Conservation (phyloP, 2,329 filamentous ascomycete species). For the Xylaria sp. region DNA sequence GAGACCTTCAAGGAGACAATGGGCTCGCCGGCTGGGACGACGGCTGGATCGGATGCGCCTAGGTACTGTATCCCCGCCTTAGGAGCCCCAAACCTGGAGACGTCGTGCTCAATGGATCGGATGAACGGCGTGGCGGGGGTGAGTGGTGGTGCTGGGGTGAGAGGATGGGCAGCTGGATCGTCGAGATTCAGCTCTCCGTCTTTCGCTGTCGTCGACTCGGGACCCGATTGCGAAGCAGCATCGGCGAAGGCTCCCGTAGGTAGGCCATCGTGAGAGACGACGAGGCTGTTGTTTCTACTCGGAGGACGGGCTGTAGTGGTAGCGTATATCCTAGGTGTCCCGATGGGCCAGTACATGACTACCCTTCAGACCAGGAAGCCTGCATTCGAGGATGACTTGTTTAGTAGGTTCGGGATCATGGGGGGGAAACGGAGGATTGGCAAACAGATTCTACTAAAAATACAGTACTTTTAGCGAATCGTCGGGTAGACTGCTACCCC, state of each 20-base stretch:
- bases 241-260: conserved; percentile 52
- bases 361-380: conserved; percentile 49
- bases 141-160: conserved; percentile 55
- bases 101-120: conserved; percentile 68
- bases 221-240: conserved; percentile 47
- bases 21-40: conserved; percentile 64
- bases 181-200: conserved; percentile 44
- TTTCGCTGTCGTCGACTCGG: conserved; percentile 42
- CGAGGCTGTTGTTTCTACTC: conserved; percentile 59
- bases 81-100: conserved; percentile 51
- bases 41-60: conserved; percentile 50
- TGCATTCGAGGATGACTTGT: conserved; percentile 45
- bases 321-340: conserved; percentile 84
- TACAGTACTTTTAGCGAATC: conserved; percentile 23
- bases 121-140: conserved; percentile 69
- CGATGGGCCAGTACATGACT: conserved; percentile 90
- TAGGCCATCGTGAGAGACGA: conserved; percentile 72
- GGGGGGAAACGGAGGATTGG: not conserved
- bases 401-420: conserved; percentile 20
- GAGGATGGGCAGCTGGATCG: conserved; percentile 51
- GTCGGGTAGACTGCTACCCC: conserved; percentile 34
- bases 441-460: not conserved
- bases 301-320: conserved; percentile 73
- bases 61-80: conserved; percentile 46
- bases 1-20: conserved; percentile 82